Conservation (phyloP, 768 basidiomycete genomes). For the Russula dissimulans region DNA sequence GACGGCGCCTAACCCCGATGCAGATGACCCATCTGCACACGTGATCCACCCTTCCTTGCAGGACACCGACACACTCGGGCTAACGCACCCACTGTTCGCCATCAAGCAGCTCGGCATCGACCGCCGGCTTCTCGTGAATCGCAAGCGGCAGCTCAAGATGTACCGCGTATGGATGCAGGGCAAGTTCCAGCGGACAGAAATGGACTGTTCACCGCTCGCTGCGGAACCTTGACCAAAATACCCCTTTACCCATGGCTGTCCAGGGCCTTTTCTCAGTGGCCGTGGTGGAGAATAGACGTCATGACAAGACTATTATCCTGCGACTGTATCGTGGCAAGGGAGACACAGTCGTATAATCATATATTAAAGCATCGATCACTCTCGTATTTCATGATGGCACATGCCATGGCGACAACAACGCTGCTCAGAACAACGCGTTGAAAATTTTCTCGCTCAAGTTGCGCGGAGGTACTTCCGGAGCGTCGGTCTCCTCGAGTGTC, state of each 20-base stretch:
- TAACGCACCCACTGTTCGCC: slow-evolving; percentile 58
- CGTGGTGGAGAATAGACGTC: neutral
- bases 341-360: neutral
- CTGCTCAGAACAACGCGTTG: slow-evolving; percentile 39
- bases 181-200: slow-evolving; percentile 41
- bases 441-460: slow-evolving; percentile 44
- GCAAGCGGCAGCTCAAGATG: slow-evolving; percentile 94
- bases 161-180: slow-evolving; percentile 94
- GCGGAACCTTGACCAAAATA: neutral
- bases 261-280: neutral
- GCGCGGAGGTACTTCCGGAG: slow-evolving; percentile 39
- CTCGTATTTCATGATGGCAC: neutral
- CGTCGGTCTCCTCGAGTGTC: slow-evolving; percentile 58
- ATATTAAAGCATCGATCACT: neutral
- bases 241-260: neutral
- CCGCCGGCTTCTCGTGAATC: slow-evolving; percentile 81
- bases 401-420: neutral
- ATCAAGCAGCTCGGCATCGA: slow-evolving; percentile 85
- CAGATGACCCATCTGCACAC: neutral
- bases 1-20: neutral
- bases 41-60: slow-evolving; percentile 22
- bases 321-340: neutral
- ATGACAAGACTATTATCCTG: neutral
- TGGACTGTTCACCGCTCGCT: neutral
- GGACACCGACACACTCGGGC: slow-evolving; percentile 22